A percentile compares a stretch with the other conserved stretches of the same genome.
Conservation (phyloP, 73 alveolate genomes). For the Tetrahymena borealis region DNA sequence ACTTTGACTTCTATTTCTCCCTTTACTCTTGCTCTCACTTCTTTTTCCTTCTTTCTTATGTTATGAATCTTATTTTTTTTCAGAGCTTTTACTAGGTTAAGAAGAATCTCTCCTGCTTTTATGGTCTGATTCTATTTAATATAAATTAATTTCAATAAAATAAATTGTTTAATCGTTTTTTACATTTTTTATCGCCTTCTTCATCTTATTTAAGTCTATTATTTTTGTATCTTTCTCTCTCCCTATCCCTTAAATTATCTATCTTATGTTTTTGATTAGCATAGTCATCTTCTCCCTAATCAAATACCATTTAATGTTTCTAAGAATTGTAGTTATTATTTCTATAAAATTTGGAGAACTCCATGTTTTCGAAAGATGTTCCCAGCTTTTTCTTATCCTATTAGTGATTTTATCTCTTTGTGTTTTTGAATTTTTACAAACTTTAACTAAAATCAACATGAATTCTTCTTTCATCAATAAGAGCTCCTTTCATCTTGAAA, state of each 20-base stretch:
- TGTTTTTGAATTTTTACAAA: slow-evolving; percentile 55
- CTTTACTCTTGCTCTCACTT: background rate
- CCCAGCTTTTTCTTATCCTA: slow-evolving; percentile 7
- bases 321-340: background rate
- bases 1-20: background rate
- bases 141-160: background rate
- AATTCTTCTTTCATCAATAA: slow-evolving; percentile 88
- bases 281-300: background rate
- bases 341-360: slow-evolving; percentile 23
- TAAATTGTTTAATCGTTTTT: background rate
- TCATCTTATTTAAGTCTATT: background rate
- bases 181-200: background rate
- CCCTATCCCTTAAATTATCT: background rate
- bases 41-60: background rate
- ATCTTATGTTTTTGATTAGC: background rate
- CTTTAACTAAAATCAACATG: slow-evolving; percentile 94
- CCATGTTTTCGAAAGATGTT: slow-evolving; percentile 9
- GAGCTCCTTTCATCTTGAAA: slow-evolving; percentile 83
- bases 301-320: slow-evolving; percentile 7
- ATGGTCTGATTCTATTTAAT: background rate
- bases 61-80: background rate
- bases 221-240: background rate
- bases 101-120: background rate
- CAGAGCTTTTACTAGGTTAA: background rate
- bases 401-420: background rate